Evolutionary conservation across 1,284 basidiomycete species (phyloP), one percentile per base, ranked within the genome.

Genomic region (Phellopilus nigrolimitatus): DNA sequence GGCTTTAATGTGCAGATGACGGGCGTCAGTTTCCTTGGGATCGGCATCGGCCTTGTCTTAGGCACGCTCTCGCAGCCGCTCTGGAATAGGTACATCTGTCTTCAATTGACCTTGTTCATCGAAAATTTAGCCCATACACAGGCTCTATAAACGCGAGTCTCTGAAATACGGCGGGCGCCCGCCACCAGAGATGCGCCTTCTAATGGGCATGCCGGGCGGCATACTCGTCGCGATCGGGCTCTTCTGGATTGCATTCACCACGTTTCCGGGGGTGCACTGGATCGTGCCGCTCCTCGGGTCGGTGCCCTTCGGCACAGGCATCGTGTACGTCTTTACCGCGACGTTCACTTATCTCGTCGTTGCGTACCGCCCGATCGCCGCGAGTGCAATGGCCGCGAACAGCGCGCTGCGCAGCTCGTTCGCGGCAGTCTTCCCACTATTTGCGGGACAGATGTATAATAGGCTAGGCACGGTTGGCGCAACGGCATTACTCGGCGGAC

Each of bases 301-400:
- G 0, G 61, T 81, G 4, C 82, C 80, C 0, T 83, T 86, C 54
- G 82, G 82, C 8, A 60, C 71, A 0, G 80, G 81, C 3, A 69
- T 75, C 4, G 75, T 80, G 45, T 84, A 78, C 58, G 73, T 79
- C 24, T 91, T 80, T 65, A 80, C 78, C 0, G 75, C 78, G 1
- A 80, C 79, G 1, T 90, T 90, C 69, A 86, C 84, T 0, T 85
- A 84, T 60, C 72, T 83, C 43, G 81, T 80, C 21, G 80, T 76
- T 19, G 82, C 85, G 0, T 91, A 88, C 63, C 77, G 85, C 9
- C 87, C 87, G 0, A 82, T 89, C 37, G 85, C 88, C 0, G 88
- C 88, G 1, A 82, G 78, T 8, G 86, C 86, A 0, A 81, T 91
- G 77, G 84, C 87, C 0, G 72, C 79, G 25, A 91, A 91, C 62